phyloP scores from a whole-genome alignment of 106 monocot genomes.

The Apostasia shenzhenica region DNA sequence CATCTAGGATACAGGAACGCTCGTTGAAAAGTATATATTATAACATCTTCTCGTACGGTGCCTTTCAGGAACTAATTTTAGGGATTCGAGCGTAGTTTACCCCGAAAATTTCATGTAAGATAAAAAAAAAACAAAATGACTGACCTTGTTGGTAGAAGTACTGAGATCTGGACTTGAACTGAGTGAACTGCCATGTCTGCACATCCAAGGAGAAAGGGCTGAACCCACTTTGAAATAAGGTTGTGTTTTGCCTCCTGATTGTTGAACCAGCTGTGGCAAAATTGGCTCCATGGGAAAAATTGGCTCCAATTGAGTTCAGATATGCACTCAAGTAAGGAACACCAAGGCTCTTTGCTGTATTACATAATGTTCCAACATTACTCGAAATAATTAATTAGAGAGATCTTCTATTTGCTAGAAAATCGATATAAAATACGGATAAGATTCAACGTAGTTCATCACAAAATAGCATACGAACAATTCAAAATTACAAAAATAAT shows the following conservation, averaged over 20 bases:
- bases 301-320: conserved; percentile 14
- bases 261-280: conserved; percentile 25
- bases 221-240: conserved; percentile 7
- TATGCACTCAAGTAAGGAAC: conserved; percentile 17
- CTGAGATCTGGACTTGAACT: conserved; percentile 15
- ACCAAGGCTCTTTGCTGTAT: conserved; percentile 8
- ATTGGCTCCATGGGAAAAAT: conserved; percentile 21
- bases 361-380: background rate
- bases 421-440: too few species aligned
- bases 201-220: conserved; percentile 29
- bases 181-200: conserved; percentile 12
- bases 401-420: background rate
- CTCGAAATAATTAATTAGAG: background rate
- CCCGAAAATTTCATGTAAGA: too few species aligned
- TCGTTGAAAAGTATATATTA: too few species aligned
- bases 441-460: too few species aligned
- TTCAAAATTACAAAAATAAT: too few species aligned
- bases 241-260: conserved; percentile 10
- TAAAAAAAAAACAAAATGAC: background rate
- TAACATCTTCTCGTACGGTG: too few species aligned
- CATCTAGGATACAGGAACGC: too few species aligned
- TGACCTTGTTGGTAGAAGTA: conserved; percentile 1
- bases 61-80: too few species aligned
- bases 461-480: too few species aligned
- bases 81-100: too few species aligned